Percentiles rank a stretch among this genome's conserved stretches.
Conservation (phyloP, 1,139 yeast genomes). For the Pichia sp. region DNA sequence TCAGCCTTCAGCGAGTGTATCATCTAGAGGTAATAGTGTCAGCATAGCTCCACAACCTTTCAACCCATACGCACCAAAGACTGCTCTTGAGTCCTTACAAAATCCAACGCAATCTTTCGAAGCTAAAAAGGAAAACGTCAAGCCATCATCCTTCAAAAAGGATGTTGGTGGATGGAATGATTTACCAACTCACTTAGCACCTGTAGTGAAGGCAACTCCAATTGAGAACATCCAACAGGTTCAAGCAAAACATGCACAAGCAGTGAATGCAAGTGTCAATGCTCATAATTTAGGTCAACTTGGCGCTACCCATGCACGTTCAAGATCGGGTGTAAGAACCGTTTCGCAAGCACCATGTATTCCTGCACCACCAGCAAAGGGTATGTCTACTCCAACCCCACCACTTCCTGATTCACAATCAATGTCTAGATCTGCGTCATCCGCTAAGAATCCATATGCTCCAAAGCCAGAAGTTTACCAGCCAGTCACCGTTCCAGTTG, state of each 20-base stretch:
- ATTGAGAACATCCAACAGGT: slow-evolving; percentile 14
- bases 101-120: slow-evolving; percentile 8
- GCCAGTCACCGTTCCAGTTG: slow-evolving; percentile 16
- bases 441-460: slow-evolving; percentile 24
- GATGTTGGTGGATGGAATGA: slow-evolving; percentile 94
- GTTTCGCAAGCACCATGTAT: slow-evolving; percentile 22
- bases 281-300: background rate
- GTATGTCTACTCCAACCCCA: slow-evolving; percentile 9
- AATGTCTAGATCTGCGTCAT: slow-evolving; percentile 9
- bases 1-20: background rate
- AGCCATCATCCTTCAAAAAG: slow-evolving; percentile 38
- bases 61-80: slow-evolving; percentile 26
- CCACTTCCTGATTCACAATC: slow-evolving; percentile 8
- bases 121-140: background rate
- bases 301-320: background rate
- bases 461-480: slow-evolving; percentile 23
- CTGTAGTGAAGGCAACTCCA: slow-evolving; percentile 17
- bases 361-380: slow-evolving; percentile 23
- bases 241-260: slow-evolving; percentile 12
- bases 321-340: slow-evolving; percentile 14
- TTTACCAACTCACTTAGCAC: slow-evolving; percentile 61
- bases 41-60: background rate
- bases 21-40: background rate
- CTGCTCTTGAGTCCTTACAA: slow-evolving; percentile 27
- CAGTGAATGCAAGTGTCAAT: background rate